phyloP scores from a whole-genome alignment of 192 early-diverging fungal genomes.

The Backusella australiensis region DNA sequence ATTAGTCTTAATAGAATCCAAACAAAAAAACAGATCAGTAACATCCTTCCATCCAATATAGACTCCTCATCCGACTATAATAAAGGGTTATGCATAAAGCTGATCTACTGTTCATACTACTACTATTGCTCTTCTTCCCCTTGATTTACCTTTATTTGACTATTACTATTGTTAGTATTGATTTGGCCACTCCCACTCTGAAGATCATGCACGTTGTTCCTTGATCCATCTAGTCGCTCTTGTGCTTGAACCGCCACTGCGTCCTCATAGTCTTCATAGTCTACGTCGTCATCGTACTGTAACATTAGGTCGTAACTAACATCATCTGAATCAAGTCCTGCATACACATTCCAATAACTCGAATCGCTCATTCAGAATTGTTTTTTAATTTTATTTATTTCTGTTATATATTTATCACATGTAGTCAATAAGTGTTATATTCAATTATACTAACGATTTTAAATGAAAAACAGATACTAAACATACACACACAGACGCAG shows the following conservation, averaged over 20 bases:
- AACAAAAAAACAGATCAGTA: not conserved
- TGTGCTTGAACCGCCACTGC: slow-evolving; percentile 2
- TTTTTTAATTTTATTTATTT: not conserved
- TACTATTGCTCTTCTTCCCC: not conserved
- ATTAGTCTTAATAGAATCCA: slow-evolving; percentile 1
- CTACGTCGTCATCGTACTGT: not conserved
- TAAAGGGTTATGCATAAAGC: slow-evolving; percentile 4
- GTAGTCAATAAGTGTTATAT: not conserved
- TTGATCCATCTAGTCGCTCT: not conserved
- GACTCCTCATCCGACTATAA: not conserved
- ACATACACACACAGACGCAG: not conserved
- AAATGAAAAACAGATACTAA: not conserved
- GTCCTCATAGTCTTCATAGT: not conserved
- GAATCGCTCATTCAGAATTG: not conserved
- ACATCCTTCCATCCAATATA: not conserved
- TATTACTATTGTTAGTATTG: not conserved
- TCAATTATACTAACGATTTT: not conserved
- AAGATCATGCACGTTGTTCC: not conserved
- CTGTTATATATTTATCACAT: not conserved
- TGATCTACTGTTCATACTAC: not conserved
- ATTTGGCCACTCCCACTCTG: not conserved
- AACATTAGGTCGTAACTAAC: not conserved
- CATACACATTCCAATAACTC: not conserved
- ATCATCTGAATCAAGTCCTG: not conserved
- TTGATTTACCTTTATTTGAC: not conserved